Base-by-base conservation (phyloP, 1,139 yeast species). In the Geotrichum klebahnii region DNA sequence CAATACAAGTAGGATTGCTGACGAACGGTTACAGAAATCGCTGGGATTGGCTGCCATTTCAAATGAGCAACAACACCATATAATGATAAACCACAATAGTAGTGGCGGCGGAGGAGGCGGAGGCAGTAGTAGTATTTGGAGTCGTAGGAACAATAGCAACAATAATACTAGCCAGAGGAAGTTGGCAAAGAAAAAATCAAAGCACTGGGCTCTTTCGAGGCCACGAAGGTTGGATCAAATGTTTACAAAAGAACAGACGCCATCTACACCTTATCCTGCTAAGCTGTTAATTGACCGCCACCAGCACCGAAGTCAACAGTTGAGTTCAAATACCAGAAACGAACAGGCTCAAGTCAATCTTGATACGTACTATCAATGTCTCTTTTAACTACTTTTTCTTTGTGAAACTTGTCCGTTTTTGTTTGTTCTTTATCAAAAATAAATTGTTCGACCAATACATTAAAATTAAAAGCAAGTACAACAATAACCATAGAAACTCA, bases 391-490 rank as follows among this genome's bases (percentile, higher is more conserved):
- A 23, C 33, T 35, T 46, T 44, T 51, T 22, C 45, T 46, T 26
- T n/a, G n/a, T n/a, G n/a, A n/a, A n/a, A n/a, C n/a, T n/a, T n/a
- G n/a, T n/a, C n/a, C n/a, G n/a, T n/a, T n/a, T n/a, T 35, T 49
- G 49, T 43, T 50, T 28, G 52, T 40, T 19, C 35, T 42, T 43
- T 40, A 37, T 20, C 48, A 17, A 3, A 51, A 40, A 36, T 14
- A 17, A 39, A 17, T 20, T 24, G n/a, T n/a, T n/a, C 29, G 10
- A 5, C 22, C 28, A n/a, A 20, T 36, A 3, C 19, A 36, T 36
- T 17, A 23, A 36, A 20, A 10, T 17, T 12, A 20, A 19, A 36
- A 36, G 40, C 26, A 36, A 36, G 28, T 26, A 38, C 42, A 26
- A 24, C 28, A 37, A 28, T 26, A 14, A 28, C 17, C 5, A 36